Evolutionary conservation across 352 stramenopile species (phyloP).

Genomic region (Globisporangium irregulare): DNA sequence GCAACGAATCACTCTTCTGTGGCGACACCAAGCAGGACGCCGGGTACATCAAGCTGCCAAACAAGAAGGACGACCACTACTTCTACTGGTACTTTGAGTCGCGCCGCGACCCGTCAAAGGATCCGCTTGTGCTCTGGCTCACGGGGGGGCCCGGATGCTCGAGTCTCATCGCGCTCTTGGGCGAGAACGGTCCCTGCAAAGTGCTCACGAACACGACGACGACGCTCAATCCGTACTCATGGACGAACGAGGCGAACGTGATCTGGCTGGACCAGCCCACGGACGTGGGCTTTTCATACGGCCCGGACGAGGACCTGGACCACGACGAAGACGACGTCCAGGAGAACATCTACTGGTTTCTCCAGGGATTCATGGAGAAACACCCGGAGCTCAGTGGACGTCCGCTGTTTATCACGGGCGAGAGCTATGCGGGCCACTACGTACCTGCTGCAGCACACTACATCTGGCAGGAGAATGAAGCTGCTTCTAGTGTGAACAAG

Average conservation of each 20-base stretch:
- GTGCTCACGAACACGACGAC: slow-evolving; percentile 24
- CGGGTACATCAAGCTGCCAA: slow-evolving; percentile 32
- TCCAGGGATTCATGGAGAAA: slow-evolving; percentile 33
- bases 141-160: slow-evolving; percentile 36
- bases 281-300: slow-evolving; percentile 35
- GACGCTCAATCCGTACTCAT: slow-evolving; percentile 29
- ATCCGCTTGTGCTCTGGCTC: slow-evolving; percentile 36
- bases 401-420: slow-evolving; percentile 31
- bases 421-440: slow-evolving; percentile 43
- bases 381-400: slow-evolving; percentile 32
- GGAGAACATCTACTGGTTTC: slow-evolving; percentile 38
- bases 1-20: slow-evolving; percentile 17
- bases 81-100: slow-evolving; percentile 51
- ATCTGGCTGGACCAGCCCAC: slow-evolving; percentile 44
- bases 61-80: slow-evolving; percentile 44
- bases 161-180: slow-evolving; percentile 31
- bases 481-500: slow-evolving; percentile 1
- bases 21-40: slow-evolving; percentile 21
- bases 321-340: slow-evolving; percentile 35
- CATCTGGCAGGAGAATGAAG: slow-evolving; percentile 26
- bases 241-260: slow-evolving; percentile 39
- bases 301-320: slow-evolving; percentile 21
- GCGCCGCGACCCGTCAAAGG: slow-evolving; percentile 15
- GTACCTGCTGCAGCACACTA: slow-evolving; percentile 33
- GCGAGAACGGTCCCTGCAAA: slow-evolving; percentile 35